phyloP scores from a whole-genome alignment of 306 rosid species.

The Prunus mongolica region DNA sequence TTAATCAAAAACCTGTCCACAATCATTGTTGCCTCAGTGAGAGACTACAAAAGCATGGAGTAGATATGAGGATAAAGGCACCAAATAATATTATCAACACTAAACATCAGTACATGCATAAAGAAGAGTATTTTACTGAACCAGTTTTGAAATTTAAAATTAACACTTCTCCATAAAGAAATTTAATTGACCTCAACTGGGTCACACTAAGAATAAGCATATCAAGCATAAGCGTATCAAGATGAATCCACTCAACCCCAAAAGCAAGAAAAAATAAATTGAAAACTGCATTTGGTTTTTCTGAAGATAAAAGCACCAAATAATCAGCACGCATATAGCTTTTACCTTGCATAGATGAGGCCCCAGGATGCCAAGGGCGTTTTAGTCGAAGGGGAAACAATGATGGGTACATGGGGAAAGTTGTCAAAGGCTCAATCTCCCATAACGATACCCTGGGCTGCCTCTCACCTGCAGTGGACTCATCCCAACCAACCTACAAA shows the following conservation, averaged over 20 bases:
- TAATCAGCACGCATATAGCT: background rate
- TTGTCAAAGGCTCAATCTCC: slow-evolving; percentile 93
- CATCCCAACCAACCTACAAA: slow-evolving; percentile 86
- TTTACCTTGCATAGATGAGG: slow-evolving; percentile 65
- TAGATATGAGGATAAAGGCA: background rate
- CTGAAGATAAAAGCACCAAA: background rate
- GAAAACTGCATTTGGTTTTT: background rate
- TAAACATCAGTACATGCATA: background rate
- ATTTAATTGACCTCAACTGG: background rate
- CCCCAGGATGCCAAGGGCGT: slow-evolving; percentile 89
- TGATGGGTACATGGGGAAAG: slow-evolving; percentile 89
- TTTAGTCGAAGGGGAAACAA: slow-evolving; percentile 80
- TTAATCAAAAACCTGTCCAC: background rate
- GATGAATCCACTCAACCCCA: background rate
- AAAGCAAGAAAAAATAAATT: background rate
- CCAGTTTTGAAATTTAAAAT: background rate
- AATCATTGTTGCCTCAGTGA: background rate
- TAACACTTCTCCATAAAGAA: background rate
- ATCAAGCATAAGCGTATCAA: background rate
- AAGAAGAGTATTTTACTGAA: background rate
- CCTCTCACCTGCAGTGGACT: slow-evolving; percentile 84
- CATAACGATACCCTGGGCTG: slow-evolving; percentile 83
- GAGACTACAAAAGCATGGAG: background rate
- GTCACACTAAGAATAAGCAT: background rate
- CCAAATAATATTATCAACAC: background rate